Evolutionary conservation across 352 stramenopile species (phyloP), one percentile per base, ranked within the genome.

Genomic region (Phytophthora nicotianae): DNA sequence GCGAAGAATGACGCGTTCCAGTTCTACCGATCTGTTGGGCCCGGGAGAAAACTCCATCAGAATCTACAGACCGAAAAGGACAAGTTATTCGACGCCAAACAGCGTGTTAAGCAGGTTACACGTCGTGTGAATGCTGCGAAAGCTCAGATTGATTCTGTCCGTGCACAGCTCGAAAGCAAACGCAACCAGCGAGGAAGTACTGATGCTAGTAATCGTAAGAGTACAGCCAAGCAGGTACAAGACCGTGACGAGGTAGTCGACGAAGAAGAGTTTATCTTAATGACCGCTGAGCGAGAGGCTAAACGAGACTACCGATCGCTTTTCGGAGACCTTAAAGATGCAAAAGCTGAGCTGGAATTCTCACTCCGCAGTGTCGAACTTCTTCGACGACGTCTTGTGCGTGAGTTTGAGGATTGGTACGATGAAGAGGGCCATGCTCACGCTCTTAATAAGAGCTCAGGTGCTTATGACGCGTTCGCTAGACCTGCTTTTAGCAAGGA

Each of bases 241-340:
- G 65, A 80, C 11, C 71, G 68, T 14, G 86, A 96, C 1, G 77
- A 95, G 48, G 75, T 97, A 26, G 86, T 98, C 19, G 92, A 97
- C 51, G 91, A 97, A 62, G 93, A 98, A 68, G 93, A 98, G 59
- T 98, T 96, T 49, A 65, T 93, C 10, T 56, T 97, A 13, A 93
- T 96, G 83, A 91, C 81, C 19, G 60, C 81, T 8, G 88, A 95
- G 51, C 82, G 86, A 17, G 86, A 95, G 46, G 85, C 85, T 4
- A 97, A 97, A 61, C 86, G 88, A 9, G 86, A 90, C 47, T 94
- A 96, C 53, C 75, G 81, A 4, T 83, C 78, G 19, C 70, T 92
- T n/a, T 94, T 91, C 50, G 86, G 94, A 53, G 82, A 90, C 35
- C 75, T 94, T 21, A 95, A 93, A 57, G 83, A 94, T n/a, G 83